Base-by-base conservation (phyloP, 345 rosid species). In the Clausena lansium region DNA sequence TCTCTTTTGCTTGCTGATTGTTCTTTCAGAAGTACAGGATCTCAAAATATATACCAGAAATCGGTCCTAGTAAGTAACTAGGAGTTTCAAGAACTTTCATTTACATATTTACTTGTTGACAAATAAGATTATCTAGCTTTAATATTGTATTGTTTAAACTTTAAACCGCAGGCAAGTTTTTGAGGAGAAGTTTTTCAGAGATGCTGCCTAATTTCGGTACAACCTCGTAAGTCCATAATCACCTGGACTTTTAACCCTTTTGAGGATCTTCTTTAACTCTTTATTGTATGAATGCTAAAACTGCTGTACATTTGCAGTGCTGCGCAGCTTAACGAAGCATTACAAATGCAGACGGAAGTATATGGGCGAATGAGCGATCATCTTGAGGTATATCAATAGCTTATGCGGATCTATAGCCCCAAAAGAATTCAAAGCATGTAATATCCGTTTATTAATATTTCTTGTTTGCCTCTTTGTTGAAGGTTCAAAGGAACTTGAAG, bases 21-120 rank as follows among this genome's bases (percentile, higher is more conserved):
- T 28, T 28, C 75, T 39, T 68, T 47, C 88, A 91, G 93, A 91
- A 91, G 71, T 91, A 89, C 85, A 88, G 93, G 83, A 88, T 86
- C 63, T 86, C 87, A 35, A 89, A 88, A 32, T 86, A 85, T 24
- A 80, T 89, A 73, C 89, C 86, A 9, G 95, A 91, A 79, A 76
- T 88, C 45, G 78, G 81, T 19, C 71, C 78, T 27, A 88, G 90
- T 85, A 84, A 83, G 91, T 79, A 8, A 77, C 39, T 39, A 38
- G 19, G 35, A 73, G 30, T 58, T 57, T 35, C n/a, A 28, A 35
- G 45, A 41, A 50, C 54, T 70, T 70, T 36, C 58, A 66, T 35
- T 25, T 45, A 39, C 11, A 6, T 25, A 27, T 58, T 68, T 73
- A 3, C 32, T 73, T 9, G 1, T 58, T 24, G 76, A 58, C 7